Evolutionary conservation across 805 yeast genomes (phyloP), one percentile per base, ranked within the genome.

Genomic region (Cyberlindnera amylophila): DNA sequence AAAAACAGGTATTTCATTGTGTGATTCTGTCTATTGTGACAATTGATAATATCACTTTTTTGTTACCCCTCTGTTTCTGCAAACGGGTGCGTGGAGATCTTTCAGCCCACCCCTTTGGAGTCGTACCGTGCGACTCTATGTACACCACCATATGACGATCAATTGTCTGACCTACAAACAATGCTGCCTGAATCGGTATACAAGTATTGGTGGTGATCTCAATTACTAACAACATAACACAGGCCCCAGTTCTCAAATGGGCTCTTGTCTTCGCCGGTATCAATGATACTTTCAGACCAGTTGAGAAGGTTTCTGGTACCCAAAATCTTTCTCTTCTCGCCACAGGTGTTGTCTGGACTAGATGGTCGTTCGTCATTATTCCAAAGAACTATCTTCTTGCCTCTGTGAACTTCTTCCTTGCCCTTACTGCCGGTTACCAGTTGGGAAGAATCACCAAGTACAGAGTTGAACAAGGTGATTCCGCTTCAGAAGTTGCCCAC

Each of bases 261-360:
- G 74, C 86, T 13, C 72, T 91, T 48, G 98, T 93, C 23, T 55
- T 88, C 54, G 99, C 99, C 13, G 98, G 99, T 44, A 72, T 87
- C 49, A 82, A 75, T 58, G 99, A 91, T 65, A 69, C 84, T 49
- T 73, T 77, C 50, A 82, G 98, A 68, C 98, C 99, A 2, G 96
- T 88, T 31, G 96, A 91, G 58, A 82, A 82, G 57, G 73, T 91
- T 38, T 82, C 93, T 29, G 96, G 97, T 44, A 82, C 96, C 18
- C 96, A 86, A 66, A 68, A 62, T 79, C 46, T 57, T 34, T 55
- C 98, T 2, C 72, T 91, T 44, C 74, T 86, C 55, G 89, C 90
- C 36, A 91, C 99, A 1, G 99, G 97, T 42, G 79, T 79, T 41
- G 88, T 91, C 56, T 91, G 99, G 99, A 91, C 99, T 28, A 80